phyloP scores from a whole-genome alignment of 768 basidiomycete genomes.

The Hypholoma sublateritium region DNA sequence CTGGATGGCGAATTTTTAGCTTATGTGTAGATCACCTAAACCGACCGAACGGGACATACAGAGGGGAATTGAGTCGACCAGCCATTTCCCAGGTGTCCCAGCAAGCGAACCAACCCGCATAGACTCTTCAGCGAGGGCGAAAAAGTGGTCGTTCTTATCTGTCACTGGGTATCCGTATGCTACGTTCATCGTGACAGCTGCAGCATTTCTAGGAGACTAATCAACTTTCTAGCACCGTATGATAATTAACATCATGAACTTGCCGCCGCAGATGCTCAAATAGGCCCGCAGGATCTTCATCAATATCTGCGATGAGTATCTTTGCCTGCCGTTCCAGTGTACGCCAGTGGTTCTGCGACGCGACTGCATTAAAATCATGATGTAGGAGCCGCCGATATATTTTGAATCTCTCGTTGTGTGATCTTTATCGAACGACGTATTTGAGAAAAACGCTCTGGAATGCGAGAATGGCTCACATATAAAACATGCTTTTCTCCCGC shows the following conservation, averaged over 20 bases:
- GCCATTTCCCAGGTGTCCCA: constrained; percentile 30
- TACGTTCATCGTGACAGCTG: constrained; percentile 31
- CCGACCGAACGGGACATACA: neutral
- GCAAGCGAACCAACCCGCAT: constrained; percentile 24
- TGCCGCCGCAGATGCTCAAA: constrained; percentile 26
- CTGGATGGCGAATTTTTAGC: constrained; percentile 17
- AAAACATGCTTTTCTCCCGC: constrained; percentile 27
- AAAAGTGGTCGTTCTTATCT: constrained; percentile 28
- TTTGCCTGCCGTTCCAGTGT: constrained; percentile 21
- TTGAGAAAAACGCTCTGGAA: constrained; percentile 27
- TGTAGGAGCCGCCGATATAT: constrained; percentile 35
- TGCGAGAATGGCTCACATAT: constrained; percentile 22
- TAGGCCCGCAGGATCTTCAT: constrained; percentile 23
- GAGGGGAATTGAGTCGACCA: constrained; percentile 32
- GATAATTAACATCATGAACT: neutral
- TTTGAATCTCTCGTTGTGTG: constrained; percentile 34
- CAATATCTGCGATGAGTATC: constrained; percentile 24
- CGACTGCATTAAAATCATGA: constrained; percentile 29
- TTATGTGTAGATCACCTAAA: neutral
- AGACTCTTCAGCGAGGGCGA: constrained; percentile 29
- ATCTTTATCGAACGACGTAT: constrained; percentile 37
- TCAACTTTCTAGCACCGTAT: neutral
- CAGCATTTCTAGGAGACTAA: constrained; percentile 24
- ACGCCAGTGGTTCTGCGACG: constrained; percentile 14
- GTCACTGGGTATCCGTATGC: constrained; percentile 36